Conservation (phyloP, 129 eudicot species). For the Escallonia rubra region DNA sequence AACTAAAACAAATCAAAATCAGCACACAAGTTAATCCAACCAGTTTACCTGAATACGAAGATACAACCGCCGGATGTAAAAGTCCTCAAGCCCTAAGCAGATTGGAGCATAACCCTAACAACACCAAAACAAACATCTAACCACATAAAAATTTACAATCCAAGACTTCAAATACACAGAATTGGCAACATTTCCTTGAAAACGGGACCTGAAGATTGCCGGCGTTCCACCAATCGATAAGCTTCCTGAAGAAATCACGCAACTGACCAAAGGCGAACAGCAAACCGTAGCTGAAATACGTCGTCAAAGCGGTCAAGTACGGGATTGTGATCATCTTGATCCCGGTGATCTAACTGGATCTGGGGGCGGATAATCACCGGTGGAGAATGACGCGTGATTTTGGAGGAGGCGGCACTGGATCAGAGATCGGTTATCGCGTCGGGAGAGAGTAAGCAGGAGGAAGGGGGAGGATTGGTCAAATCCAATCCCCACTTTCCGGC, state of each 20-base stretch:
- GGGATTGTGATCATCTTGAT: conserved; percentile 72
- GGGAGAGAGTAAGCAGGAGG: background rate
- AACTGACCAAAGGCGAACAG: conserved; percentile 81
- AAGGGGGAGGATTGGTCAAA: conserved; percentile 22
- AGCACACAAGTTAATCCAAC: background rate
- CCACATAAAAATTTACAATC: too few relatives aligned
- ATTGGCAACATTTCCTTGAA: too few relatives aligned
- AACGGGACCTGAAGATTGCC: conserved; percentile 63
- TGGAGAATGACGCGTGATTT: background rate
- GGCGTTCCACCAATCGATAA: conserved; percentile 62
- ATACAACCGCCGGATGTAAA: conserved; percentile 77
- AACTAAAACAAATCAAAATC: too few relatives aligned
- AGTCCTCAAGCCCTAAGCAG: conserved; percentile 91
- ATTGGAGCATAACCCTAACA: conserved; percentile 94
- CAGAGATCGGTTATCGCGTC: background rate
- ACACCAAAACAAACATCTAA: background rate
- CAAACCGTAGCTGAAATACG: conserved; percentile 78
- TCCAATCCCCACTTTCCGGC: conserved; percentile 23
- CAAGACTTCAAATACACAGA: too few relatives aligned
- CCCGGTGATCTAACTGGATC: conserved; percentile 7
- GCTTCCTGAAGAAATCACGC: conserved; percentile 74
- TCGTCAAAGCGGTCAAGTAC: conserved; percentile 73
- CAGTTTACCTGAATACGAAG: conserved; percentile 67
- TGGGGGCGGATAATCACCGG: conserved; percentile 9
- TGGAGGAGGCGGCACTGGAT: background rate